Percentiles rank a stretch among this genome's conserved stretches.
These are phyloP conservation scores for Dunaliella primolecta DNA, from an alignment of 139 green algal genomes.

Conservation along the genomic window DNA sequence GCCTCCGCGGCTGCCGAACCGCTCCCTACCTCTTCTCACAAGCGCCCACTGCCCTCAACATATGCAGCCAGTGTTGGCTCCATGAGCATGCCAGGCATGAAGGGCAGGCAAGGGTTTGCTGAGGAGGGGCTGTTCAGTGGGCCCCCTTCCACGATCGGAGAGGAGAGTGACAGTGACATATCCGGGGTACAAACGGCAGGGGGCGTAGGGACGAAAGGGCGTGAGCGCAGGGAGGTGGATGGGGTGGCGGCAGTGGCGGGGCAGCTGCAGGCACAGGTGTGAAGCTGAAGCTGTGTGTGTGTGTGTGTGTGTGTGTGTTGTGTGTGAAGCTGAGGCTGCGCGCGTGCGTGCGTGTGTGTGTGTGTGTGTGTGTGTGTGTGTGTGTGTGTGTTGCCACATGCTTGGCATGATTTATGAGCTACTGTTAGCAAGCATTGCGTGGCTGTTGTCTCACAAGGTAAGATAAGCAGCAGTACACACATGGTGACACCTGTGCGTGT, in stretches of 20 bases:
- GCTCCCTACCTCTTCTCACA: too few relatives aligned
- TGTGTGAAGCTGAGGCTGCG: not conserved
- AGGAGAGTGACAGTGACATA: not conserved
- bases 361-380: not conserved
- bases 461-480: too few relatives aligned
- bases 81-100: not conserved
- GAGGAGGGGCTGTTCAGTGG: not conserved
- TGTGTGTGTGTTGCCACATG: not conserved
- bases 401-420: too few relatives aligned
- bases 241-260: not conserved
- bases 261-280: not conserved
- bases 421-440: too few relatives aligned
- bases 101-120: not conserved
- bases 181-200: too few relatives aligned
- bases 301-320: not conserved
- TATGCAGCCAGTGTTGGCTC: not conserved
- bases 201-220: too few relatives aligned
- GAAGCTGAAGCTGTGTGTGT: not conserved
- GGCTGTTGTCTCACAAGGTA: too few relatives aligned
- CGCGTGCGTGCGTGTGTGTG: not conserved
- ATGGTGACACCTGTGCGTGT: too few relatives aligned
- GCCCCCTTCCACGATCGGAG: not conserved
- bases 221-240: not conserved
- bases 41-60: not conserved
- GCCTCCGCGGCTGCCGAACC: too few relatives aligned